Evolutionary conservation across 2,329 filamentous ascomycete species (phyloP).

Genomic region (Didymella pinodella): DNA sequence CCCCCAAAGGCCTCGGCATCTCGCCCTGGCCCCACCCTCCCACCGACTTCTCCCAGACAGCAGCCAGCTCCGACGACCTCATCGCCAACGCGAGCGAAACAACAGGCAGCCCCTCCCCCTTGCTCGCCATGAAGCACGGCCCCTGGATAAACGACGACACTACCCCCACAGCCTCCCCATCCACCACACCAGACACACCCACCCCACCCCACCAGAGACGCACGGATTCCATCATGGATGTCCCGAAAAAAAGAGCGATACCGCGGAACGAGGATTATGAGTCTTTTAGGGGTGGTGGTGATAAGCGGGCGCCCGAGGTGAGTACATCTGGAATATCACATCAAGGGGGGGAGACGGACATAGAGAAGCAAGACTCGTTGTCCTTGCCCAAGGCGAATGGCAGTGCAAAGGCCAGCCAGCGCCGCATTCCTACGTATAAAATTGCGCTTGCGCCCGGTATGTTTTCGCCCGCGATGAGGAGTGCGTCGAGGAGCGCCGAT

Average conservation of each 20-base stretch:
- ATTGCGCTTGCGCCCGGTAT: slow-evolving; percentile 43
- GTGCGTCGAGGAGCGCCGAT: slow-evolving; percentile 13
- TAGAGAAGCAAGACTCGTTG: neutral
- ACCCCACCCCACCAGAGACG: slow-evolving; percentile 35
- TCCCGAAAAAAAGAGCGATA: neutral
- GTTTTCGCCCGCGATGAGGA: slow-evolving; percentile 29
- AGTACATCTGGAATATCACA: too few relatives aligned
- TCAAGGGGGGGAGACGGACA: too few relatives aligned
- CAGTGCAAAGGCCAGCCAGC: slow-evolving; percentile 27
- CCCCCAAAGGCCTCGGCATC: slow-evolving; percentile 35
- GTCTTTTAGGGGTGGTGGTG: too few relatives aligned
- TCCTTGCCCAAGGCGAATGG: slow-evolving; percentile 3
- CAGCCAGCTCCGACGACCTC: slow-evolving; percentile 45
- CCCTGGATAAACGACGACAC: slow-evolving; percentile 27
- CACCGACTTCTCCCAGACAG: slow-evolving; percentile 44
- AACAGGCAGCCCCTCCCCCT: slow-evolving; percentile 38
- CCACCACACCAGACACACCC: slow-evolving; percentile 30
- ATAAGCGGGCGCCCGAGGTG: too few relatives aligned
- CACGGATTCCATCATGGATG: slow-evolving; percentile 24
- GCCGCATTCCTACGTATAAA: slow-evolving; percentile 40
- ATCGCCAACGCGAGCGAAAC: slow-evolving; percentile 37
- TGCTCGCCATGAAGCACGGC: slow-evolving; percentile 12
- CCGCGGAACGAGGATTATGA: too few relatives aligned
- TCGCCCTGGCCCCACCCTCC: slow-evolving; percentile 23
- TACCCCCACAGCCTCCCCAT: slow-evolving; percentile 24